phyloP scores from a whole-genome alignment of 306 rosid species.

The Senna siamea region DNA sequence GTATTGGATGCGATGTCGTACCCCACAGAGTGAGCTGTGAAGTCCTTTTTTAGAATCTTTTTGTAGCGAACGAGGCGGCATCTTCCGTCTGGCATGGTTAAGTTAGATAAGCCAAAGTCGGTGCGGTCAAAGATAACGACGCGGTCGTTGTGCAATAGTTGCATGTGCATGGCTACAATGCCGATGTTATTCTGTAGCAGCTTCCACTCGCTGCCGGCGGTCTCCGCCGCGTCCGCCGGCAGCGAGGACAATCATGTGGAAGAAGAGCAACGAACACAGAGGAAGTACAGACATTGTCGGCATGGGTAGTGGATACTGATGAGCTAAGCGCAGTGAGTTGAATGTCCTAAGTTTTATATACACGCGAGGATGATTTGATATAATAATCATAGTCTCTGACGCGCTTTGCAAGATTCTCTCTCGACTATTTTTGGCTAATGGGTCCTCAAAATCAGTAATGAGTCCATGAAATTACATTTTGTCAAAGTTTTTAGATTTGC shows the following conservation, averaged over 20 bases:
- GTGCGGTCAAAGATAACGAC: constrained; percentile 68
- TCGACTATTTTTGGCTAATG: background rate
- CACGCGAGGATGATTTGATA: background rate
- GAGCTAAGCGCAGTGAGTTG: too few species aligned
- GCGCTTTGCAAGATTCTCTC: background rate
- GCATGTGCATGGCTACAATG: constrained; percentile 84
- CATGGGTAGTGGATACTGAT: too few species aligned
- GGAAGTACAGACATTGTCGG: background rate
- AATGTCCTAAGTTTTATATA: too few species aligned
- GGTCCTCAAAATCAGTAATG: too few species aligned
- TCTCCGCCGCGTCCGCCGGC: too few species aligned
- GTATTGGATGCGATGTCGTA: constrained; percentile 63
- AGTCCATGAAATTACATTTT: too few species aligned
- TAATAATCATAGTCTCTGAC: background rate
- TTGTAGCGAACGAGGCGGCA: constrained; percentile 50
- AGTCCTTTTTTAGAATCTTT: constrained; percentile 46
- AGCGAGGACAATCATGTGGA: background rate
- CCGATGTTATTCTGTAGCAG: constrained; percentile 56
- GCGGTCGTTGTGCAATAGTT: constrained; percentile 61
- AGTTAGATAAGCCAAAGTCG: constrained; percentile 59
- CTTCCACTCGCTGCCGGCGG: constrained; percentile 48
- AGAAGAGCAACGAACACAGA: background rate
- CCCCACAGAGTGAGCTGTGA: constrained; percentile 77
- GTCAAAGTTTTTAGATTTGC: too few species aligned
- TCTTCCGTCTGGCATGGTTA: constrained; percentile 44